Percentiles rank a stretch among this genome's conserved stretches.
These are phyloP conservation scores for Gigaspora rosea DNA, from an alignment of 192 early-diverging fungal genomes.

Conservation along the genomic window DNA sequence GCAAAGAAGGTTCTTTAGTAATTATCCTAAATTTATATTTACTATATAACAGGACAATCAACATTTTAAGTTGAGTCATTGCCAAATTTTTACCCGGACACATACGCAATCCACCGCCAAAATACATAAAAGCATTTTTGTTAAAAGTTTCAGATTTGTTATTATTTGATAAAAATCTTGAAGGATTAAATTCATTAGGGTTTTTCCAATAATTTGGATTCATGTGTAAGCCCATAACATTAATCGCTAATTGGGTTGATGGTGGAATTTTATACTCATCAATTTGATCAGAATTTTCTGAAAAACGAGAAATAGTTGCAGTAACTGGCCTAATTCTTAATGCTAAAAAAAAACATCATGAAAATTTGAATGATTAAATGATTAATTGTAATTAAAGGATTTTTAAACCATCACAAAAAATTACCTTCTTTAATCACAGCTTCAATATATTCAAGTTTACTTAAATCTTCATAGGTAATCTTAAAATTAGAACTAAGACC, in stretches of 20 bases:
- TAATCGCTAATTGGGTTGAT: conserved; percentile 14
- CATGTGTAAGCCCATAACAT: conserved; percentile 9
- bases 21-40: conserved; percentile 4
- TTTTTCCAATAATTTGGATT: conserved; percentile 22
- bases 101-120: conserved; percentile 26
- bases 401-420: neutral
- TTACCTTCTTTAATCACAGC: conserved; percentile 26
- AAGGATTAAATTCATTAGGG: conserved; percentile 15
- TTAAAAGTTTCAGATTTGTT: neutral
- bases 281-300: neutral
- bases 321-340: conserved; percentile 16
- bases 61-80: conserved; percentile 20
- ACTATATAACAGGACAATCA: conserved; percentile 6
- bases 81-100: conserved; percentile 25
- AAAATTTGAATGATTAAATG: neutral
- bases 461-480: conserved; percentile 23
- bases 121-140: conserved; percentile 5
- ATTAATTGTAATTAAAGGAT: neutral
- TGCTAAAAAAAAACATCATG: neutral
- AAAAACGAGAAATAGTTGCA: conserved; percentile 4
- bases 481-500: neutral
- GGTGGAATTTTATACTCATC: conserved; percentile 4
- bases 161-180: conserved; percentile 20
- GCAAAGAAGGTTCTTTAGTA: neutral
- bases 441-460: conserved; percentile 23